Conservation (phyloP, 257 asterid species). For the Jasminum sambac region DNA sequence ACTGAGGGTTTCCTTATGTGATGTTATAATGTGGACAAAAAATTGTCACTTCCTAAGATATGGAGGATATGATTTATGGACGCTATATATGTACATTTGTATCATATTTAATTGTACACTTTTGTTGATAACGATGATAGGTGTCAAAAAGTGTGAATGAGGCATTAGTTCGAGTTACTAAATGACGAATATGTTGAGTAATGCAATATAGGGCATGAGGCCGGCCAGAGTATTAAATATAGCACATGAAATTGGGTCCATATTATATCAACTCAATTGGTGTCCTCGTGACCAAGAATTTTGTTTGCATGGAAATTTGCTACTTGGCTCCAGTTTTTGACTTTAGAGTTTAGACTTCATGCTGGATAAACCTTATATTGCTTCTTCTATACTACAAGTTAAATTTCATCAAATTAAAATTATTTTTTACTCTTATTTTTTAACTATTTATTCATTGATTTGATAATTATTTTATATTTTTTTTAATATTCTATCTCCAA, state of each 20-base stretch:
- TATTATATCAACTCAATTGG: not conserved
- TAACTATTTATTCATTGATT: no score
- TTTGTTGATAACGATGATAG: not conserved
- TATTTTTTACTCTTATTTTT: no score
- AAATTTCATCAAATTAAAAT: no score
- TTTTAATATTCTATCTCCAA: no score
- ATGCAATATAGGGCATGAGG: not conserved
- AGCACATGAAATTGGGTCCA: slow-evolving; percentile 7
- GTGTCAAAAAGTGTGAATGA: not conserved
- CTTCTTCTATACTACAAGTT: no score
- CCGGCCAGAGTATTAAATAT: not conserved
- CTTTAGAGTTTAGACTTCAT: not conserved
- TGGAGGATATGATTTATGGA: not conserved
- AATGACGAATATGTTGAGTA: not conserved
- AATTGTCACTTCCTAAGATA: not conserved
- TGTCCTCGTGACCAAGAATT: not conserved
- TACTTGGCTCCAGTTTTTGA: not conserved
- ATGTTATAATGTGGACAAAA: not conserved
- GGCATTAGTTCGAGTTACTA: not conserved
- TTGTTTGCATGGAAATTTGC: not conserved
- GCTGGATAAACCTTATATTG: no score
- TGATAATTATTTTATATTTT: no score
- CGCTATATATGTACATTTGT: not conserved
- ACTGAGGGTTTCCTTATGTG: no score
- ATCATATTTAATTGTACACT: not conserved